Evolutionary conservation across 192 early-diverging fungal species (phyloP).

Genomic region (Coemansia asiatica): DNA sequence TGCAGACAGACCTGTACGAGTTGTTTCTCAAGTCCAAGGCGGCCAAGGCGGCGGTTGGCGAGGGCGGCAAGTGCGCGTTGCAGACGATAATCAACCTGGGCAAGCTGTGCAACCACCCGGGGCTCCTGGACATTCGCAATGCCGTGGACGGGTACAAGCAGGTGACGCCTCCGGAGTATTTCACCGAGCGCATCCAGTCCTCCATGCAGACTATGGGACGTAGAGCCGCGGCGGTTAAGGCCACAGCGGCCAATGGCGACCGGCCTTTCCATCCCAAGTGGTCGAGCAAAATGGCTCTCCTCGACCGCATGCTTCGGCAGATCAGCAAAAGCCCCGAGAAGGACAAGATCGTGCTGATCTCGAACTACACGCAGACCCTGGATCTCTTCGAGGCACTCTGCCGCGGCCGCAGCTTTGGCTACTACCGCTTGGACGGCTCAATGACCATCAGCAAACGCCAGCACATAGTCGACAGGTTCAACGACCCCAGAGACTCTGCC

Average conservation of each 20-base stretch:
- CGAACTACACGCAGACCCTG: conserved; percentile 98
- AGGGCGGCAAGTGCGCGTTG: conserved; percentile 79
- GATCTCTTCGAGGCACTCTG: conserved; percentile 94
- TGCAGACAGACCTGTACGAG: conserved; percentile 83
- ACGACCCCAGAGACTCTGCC: conserved; percentile 79
- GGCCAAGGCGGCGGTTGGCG: conserved; percentile 58
- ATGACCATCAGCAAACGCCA: conserved; percentile 92
- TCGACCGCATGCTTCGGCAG: conserved; percentile 75
- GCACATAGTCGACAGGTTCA: conserved; percentile 95
- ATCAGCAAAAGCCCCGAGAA: conserved; percentile 65
- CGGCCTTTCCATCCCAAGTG: conserved; percentile 60
- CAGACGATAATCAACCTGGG: conserved; percentile 89
- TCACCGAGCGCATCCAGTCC: conserved; percentile 26
- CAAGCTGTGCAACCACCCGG: conserved; percentile 97
- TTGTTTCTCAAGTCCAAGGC: conserved; percentile 73
- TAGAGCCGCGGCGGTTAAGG: not conserved
- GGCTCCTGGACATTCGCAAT: conserved; percentile 70
- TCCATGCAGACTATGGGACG: not conserved
- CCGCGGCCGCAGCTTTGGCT: conserved; percentile 66
- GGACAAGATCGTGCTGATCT: conserved; percentile 98
- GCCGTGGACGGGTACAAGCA: conserved; percentile 63
- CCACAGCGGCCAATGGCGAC: conserved; percentile 8
- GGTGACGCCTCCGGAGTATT: conserved; percentile 60
- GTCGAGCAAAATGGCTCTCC: conserved; percentile 89
- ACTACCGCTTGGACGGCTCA: conserved; percentile 85